Percentiles rank a stretch among this genome's conserved stretches.
These are phyloP conservation scores for Caloboletus firmus DNA, from an alignment of 1,284 basidiomycete species.

Conservation along the genomic window DNA sequence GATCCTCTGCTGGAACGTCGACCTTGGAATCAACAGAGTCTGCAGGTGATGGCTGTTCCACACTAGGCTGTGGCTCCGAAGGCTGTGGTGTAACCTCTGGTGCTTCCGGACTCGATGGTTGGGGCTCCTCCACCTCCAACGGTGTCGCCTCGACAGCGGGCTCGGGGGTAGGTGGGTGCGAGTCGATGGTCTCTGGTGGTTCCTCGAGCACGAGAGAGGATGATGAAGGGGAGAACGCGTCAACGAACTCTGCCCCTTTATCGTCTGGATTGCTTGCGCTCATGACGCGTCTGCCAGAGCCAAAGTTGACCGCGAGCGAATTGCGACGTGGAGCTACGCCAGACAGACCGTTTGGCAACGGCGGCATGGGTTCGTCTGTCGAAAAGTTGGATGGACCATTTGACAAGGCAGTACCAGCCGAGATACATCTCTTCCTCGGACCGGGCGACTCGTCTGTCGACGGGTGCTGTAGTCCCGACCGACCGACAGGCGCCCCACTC, in stretches of 20 bases:
- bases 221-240: background rate
- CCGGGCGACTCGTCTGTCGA: slow-evolving; percentile 13
- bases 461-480: slow-evolving; percentile 18
- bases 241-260: background rate
- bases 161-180: background rate
- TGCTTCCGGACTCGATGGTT: background rate
- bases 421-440: slow-evolving; percentile 35
- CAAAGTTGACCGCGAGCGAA: slow-evolving; percentile 30
- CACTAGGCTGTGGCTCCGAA: slow-evolving; percentile 1
- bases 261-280: slow-evolving; percentile 14
- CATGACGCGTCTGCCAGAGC: slow-evolving; percentile 17
- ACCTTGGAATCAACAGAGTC: background rate
- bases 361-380: slow-evolving; percentile 28
- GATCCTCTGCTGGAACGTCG: background rate
- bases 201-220: slow-evolving; percentile 4
- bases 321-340: slow-evolving; percentile 24
- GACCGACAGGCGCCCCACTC: slow-evolving; percentile 29
- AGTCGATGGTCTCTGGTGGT: slow-evolving; percentile 5
- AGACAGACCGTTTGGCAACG: slow-evolving; percentile 18
- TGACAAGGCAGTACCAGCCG: slow-evolving; percentile 27
- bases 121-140: slow-evolving; percentile 1
- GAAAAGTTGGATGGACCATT: slow-evolving; percentile 6
- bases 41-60: background rate
- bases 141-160: background rate
- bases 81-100: background rate